Evolutionary conservation across 441 rosid species (phyloP).

Genomic region (Corymbia calophylla): DNA sequence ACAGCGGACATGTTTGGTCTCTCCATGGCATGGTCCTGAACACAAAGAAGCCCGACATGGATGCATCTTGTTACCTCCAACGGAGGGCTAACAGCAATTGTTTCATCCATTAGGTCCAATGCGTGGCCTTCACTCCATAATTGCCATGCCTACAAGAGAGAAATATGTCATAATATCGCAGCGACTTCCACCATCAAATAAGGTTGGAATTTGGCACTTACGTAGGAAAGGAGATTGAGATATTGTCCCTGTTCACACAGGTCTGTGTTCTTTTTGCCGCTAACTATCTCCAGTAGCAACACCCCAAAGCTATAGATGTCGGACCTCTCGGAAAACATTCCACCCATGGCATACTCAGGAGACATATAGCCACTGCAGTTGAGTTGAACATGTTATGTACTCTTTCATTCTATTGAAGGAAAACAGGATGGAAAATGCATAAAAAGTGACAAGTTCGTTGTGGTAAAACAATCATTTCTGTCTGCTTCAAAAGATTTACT

Average conservation of each 20-base stretch:
- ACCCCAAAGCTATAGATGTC: neutral
- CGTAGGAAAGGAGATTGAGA: neutral
- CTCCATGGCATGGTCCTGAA: neutral
- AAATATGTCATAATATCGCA: neutral
- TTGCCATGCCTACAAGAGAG: neutral
- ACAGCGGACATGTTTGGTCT: neutral
- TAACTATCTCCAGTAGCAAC: neutral
- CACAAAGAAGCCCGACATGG: neutral
- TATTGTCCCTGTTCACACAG: neutral
- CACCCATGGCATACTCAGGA: neutral
- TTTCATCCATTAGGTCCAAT: neutral
- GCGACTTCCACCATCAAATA: neutral
- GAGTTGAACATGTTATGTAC: neutral
- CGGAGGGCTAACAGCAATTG: neutral
- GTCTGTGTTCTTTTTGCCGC: neutral
- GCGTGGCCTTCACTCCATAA: neutral
- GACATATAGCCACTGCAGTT: neutral
- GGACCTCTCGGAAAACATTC: neutral
- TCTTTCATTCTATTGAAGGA: neutral
- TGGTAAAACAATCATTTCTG: neutral
- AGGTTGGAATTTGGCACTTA: neutral
- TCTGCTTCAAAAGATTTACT: neutral
- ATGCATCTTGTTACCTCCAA: neutral
- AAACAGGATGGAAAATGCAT: neutral
- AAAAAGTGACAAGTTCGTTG: neutral